Evolutionary conservation across 352 stramenopile species (phyloP).

Genomic region (Halophytophthora batemanensis): DNA sequence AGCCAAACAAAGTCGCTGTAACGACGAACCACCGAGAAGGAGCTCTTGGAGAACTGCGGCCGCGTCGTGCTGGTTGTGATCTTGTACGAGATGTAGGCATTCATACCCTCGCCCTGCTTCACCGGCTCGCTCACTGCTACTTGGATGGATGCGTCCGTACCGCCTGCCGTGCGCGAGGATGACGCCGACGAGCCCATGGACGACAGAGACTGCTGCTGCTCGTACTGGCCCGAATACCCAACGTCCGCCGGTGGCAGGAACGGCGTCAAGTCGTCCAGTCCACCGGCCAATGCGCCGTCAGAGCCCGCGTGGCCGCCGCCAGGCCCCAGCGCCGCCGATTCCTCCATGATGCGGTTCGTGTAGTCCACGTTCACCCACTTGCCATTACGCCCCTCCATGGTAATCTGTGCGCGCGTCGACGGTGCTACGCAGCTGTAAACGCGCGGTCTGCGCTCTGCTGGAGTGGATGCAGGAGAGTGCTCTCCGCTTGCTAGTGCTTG

Average conservation of each 20-base stretch:
- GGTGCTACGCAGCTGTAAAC: no score
- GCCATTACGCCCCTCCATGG: conserved; percentile 60
- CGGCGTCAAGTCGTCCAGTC: conserved; percentile 11
- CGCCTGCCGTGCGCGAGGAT: conserved; percentile 7
- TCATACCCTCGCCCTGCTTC: conserved; percentile 96
- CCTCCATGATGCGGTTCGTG: conserved; percentile 60
- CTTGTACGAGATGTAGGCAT: conserved; percentile 98
- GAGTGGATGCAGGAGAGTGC: no score
- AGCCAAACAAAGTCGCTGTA: conserved; percentile 97
- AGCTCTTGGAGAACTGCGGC: conserved; percentile 79
- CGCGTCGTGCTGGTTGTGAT: conserved; percentile 80
- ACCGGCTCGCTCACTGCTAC: conserved; percentile 93
- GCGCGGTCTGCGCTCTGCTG: no score
- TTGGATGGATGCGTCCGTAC: conserved; percentile 45
- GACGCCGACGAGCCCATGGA: conserved; percentile 3
- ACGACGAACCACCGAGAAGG: conserved; percentile 90
- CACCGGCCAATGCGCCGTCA: neutral
- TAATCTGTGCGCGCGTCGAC: no score
- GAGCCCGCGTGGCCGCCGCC: neutral
- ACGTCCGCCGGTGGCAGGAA: conserved; percentile 8
- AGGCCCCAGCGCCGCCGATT: conserved; percentile 26
- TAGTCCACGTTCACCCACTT: conserved; percentile 90
- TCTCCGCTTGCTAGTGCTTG: no score
- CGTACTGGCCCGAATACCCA: conserved; percentile 2
- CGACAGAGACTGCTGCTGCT: conserved; percentile 1